phyloP scores from a whole-genome alignment of 805 yeast genomes.

The Clavispora carvajalis region DNA sequence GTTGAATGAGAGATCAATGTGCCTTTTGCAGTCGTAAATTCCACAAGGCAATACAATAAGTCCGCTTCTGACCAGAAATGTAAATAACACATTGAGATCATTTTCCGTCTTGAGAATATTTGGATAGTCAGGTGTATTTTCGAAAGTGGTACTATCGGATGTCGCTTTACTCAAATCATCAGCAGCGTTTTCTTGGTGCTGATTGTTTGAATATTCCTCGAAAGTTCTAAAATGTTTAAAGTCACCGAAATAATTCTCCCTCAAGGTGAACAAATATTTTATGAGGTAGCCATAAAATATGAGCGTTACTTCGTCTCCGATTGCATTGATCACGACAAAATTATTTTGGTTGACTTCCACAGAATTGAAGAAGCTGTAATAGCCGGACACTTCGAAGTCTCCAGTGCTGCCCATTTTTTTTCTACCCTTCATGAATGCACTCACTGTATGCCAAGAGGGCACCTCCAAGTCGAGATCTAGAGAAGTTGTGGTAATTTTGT shows the following conservation, averaged over 20 bases:
- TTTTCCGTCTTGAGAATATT: slow-evolving; percentile 48
- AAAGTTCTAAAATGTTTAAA: slow-evolving; percentile 76
- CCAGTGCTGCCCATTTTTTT: slow-evolving; percentile 64
- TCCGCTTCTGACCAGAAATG: slow-evolving; percentile 67
- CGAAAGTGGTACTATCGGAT: neutral
- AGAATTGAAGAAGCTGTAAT: slow-evolving; percentile 54
- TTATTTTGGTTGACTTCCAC: slow-evolving; percentile 67
- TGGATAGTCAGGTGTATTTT: slow-evolving; percentile 26
- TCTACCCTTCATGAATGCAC: slow-evolving; percentile 56
- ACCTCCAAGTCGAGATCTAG: slow-evolving; percentile 63
- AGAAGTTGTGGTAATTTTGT: slow-evolving; percentile 47
- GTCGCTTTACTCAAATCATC: neutral
- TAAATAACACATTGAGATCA: slow-evolving; percentile 72
- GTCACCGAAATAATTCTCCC: slow-evolving; percentile 91
- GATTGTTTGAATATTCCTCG: slow-evolving; percentile 59
- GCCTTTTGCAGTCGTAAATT: slow-evolving; percentile 59
- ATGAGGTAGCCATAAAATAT: slow-evolving; percentile 76
- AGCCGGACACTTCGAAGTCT: slow-evolving; percentile 57
- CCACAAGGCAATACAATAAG: slow-evolving; percentile 68
- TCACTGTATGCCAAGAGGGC: slow-evolving; percentile 90
- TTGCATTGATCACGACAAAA: slow-evolving; percentile 57
- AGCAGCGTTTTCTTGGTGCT: neutral
- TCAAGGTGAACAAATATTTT: slow-evolving; percentile 65
- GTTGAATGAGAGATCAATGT: slow-evolving; percentile 58
- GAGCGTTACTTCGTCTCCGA: slow-evolving; percentile 62